Base-by-base conservation (phyloP, 345 rosid species). In the Anacardium occidentale region DNA sequence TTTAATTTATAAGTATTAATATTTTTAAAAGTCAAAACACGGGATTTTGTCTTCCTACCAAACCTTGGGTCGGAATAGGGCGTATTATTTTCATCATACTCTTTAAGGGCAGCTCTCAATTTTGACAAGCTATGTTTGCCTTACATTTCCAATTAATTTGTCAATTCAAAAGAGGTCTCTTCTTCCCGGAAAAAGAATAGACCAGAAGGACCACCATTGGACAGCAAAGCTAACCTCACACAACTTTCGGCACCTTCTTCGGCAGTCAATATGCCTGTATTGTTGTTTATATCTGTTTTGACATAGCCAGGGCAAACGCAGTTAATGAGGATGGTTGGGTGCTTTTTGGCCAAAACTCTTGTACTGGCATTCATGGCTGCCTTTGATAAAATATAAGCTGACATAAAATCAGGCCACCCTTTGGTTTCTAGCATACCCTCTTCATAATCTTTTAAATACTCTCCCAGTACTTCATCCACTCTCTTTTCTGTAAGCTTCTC, bases 301-400 rank as follows among this genome's bases (percentile, higher is more conserved):
- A 84, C 87, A 57, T 21, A 83, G 45, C 88, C 90, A 32, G 90
- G 90, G 66, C 88, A 88, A 10, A 83, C 84, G 45, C 81, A 24
- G 40, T 83, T 88, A 78, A 86, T 67, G 70, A 61, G 12, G 52
- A 83, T 50, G 34, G 73, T 26, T 2, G 82, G 76, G 47, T 84
- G 52, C 54, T 70, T 80, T 67, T 77, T 82, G 2, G 81, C 81
- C 12, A 51, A 21, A 20, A 78, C 42, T 62, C 74, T 69, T 24
- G 81, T 69, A 1, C 74, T 69, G 5, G 66, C 66, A 11, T 40
- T 63, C 2, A 63, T 1, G 21, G 66, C 51, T 63, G 66, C 66
- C 48, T 66, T 66, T 3, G 57, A 66, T 7, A 48, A 0, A 14
- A 3, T 48, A 29, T 48, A 66, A 25, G 69, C 69, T 15, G 69